Evolutionary conservation across 306 rosid genomes (phyloP).

Genomic region (Fragaria iinumae): DNA sequence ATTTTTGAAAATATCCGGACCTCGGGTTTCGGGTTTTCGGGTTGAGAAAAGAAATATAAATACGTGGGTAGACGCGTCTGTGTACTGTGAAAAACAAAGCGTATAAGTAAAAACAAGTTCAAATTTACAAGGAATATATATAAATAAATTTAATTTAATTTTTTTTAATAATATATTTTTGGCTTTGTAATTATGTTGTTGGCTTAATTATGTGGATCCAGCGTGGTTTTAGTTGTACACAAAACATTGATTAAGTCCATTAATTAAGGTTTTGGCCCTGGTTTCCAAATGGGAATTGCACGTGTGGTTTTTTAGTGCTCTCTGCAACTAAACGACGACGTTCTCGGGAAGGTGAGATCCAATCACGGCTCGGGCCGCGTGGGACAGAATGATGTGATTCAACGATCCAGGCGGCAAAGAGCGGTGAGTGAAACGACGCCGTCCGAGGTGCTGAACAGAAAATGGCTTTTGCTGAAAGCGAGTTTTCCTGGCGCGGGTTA

Average conservation of each 20-base stretch:
- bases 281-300: constrained; percentile 36
- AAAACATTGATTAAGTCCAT: not conserved
- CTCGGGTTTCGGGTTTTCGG: constrained; percentile 40
- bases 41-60: constrained; percentile 13
- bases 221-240: not conserved
- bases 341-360: constrained; percentile 33
- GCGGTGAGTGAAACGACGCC: constrained; percentile 25
- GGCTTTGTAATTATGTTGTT: constrained; percentile 11
- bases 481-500: not conserved
- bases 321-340: constrained; percentile 5
- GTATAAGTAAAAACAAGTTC: constrained; percentile 31
- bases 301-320: constrained; percentile 38
- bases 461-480: not conserved
- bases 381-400: constrained; percentile 25
- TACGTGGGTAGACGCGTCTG: constrained; percentile 34
- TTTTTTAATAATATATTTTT: not conserved
- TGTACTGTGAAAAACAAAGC: constrained; percentile 47
- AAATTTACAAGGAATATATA: constrained; percentile 20
- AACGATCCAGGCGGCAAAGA: constrained; percentile 2
- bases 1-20: not conserved
- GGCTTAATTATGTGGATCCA: constrained; percentile 16
- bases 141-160: constrained; percentile 1
- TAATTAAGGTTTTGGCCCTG: constrained; percentile 8
- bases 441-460: constrained; percentile 19
- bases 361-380: constrained; percentile 12